These are phyloP conservation scores for Hyaloscypha finlandica DNA, from an alignment of 495 filamentous ascomycete genomes.

Conservation along the genomic window DNA sequence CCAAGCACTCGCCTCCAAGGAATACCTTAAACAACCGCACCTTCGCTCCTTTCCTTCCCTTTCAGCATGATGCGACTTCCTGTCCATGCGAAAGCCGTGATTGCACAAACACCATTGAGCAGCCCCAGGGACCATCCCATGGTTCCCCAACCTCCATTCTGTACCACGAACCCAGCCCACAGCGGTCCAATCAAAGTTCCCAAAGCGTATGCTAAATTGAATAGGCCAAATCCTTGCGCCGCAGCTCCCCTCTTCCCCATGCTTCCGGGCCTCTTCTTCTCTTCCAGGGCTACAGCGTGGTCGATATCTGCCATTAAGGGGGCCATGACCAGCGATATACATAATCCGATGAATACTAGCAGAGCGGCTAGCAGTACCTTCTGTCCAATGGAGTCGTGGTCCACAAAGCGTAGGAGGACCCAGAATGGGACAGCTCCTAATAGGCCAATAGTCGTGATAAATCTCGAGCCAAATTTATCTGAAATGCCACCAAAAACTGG, in stretches of 20 bases:
- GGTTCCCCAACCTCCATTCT: slow-evolving; percentile 61
- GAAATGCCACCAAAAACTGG: slow-evolving; percentile 63
- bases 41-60: slow-evolving; percentile 7
- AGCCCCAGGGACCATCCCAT: slow-evolving; percentile 58
- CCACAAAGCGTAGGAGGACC: slow-evolving; percentile 66
- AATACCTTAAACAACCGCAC: not conserved
- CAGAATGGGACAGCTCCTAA: slow-evolving; percentile 58
- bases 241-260: slow-evolving; percentile 58
- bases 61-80: slow-evolving; percentile 31
- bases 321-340: slow-evolving; percentile 57
- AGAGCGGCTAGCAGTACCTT: slow-evolving; percentile 70
- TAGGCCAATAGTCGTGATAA: slow-evolving; percentile 62
- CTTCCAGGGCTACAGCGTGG: slow-evolving; percentile 59
- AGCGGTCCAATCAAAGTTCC: slow-evolving; percentile 64
- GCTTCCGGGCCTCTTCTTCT: slow-evolving; percentile 51
- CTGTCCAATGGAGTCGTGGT: slow-evolving; percentile 55
- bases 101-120: slow-evolving; percentile 34
- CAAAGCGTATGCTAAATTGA: slow-evolving; percentile 59
- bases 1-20: not conserved
- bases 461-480: slow-evolving; percentile 61
- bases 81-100: slow-evolving; percentile 22
- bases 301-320: slow-evolving; percentile 68
- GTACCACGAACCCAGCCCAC: slow-evolving; percentile 60
- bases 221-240: slow-evolving; percentile 61
- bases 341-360: slow-evolving; percentile 58